Evolutionary conservation across 805 yeast genomes (phyloP).

Genomic region (Candida quercuum): DNA sequence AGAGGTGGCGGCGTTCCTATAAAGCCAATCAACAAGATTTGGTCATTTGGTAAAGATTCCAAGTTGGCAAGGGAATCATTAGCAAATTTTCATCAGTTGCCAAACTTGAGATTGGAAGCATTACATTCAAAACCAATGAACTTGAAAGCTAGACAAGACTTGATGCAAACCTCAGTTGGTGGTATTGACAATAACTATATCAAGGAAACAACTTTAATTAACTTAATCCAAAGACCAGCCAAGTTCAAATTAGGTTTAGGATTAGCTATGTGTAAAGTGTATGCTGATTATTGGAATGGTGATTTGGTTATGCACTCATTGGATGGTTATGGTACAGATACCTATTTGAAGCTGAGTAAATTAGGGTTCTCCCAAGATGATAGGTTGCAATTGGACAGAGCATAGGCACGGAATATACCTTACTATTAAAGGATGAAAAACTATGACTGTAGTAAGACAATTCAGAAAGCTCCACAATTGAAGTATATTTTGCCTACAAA

Average conservation of each 20-base stretch:
- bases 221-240: constrained; percentile 67
- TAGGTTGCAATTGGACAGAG: constrained; percentile 66
- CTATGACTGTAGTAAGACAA: too few species aligned
- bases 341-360: constrained; percentile 71
- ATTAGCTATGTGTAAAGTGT: constrained; percentile 86
- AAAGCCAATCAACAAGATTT: constrained; percentile 54
- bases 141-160: constrained; percentile 24
- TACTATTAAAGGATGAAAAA: too few species aligned
- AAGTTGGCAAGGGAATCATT: constrained; percentile 53
- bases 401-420: too few species aligned
- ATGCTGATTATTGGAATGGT: constrained; percentile 97
- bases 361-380: constrained; percentile 64
- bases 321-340: constrained; percentile 92
- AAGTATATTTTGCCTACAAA: too few species aligned
- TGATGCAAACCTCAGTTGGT: constrained; percentile 35
- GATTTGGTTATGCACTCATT: constrained; percentile 74
- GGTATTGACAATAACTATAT: constrained; percentile 28
- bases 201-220: constrained; percentile 44
- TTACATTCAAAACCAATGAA: constrained; percentile 9
- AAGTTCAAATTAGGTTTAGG: constrained; percentile 80
- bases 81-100: constrained; percentile 62
- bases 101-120: constrained; percentile 45
- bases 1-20: constrained; percentile 82
- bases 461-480: too few species aligned
- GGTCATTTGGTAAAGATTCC: constrained; percentile 83